These are phyloP conservation scores for Rhytidiadelphus loreus DNA, from an alignment of 225 moss, liverwort and hornwort species.

Conservation along the genomic window DNA sequence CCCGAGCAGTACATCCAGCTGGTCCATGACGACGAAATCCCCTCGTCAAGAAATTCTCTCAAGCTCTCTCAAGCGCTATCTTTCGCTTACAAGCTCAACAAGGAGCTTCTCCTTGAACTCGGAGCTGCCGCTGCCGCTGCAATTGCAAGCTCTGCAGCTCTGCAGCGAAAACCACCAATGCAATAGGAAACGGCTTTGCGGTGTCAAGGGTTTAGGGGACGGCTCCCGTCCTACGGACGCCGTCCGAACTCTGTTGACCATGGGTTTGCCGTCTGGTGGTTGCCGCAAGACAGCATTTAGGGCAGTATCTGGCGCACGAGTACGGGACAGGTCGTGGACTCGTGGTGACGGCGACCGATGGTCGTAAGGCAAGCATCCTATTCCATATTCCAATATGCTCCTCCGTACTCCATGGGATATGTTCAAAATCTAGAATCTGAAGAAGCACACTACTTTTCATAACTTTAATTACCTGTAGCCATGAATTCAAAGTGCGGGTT, in stretches of 20 bases:
- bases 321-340: neutral
- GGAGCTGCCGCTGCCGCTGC: conserved; percentile 26
- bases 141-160: conserved; percentile 11
- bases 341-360: neutral
- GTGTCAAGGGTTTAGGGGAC: conserved; percentile 23
- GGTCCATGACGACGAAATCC: conserved; percentile 47
- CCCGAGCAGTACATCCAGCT: conserved; percentile 61
- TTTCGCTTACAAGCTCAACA: neutral
- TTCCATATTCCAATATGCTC: neutral
- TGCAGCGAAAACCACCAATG: neutral
- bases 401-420: neutral
- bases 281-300: neutral
- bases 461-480: neutral
- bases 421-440: neutral
- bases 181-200: neutral
- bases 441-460: neutral
- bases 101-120: neutral
- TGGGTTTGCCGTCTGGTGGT: neutral
- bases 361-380: neutral
- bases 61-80: neutral
- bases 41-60: neutral
- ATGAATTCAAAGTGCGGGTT: neutral
- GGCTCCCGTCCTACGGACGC: neutral
- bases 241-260: neutral
- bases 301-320: neutral